Percentiles rank a stretch among this genome's conserved stretches.
Evolutionary conservation across 352 stramenopile genomes (phyloP).

Genomic region (Phytophthora pinifolia): DNA sequence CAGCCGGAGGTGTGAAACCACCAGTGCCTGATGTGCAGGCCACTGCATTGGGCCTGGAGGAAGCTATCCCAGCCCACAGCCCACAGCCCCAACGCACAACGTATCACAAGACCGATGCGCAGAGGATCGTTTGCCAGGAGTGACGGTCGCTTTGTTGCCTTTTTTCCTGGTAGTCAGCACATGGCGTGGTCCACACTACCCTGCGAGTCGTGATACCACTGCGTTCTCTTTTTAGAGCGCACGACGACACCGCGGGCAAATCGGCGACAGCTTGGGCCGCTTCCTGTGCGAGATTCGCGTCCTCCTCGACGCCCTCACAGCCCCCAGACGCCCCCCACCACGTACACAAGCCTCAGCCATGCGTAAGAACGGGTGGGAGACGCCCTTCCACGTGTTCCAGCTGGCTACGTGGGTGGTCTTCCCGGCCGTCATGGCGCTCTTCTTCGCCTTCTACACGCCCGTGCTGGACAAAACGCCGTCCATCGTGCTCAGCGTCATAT

Average conservation of each 20-base stretch:
- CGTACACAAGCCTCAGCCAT: slow-evolving; percentile 17
- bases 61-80: too few relatives aligned
- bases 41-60: too few relatives aligned
- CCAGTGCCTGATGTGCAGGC: too few relatives aligned
- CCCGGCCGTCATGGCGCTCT: slow-evolving; percentile 73
- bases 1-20: background rate
- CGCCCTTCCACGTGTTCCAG: slow-evolving; percentile 82
- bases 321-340: slow-evolving; percentile 1
- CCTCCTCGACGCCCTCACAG: background rate
- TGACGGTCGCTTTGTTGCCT: slow-evolving; percentile 16
- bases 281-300: slow-evolving; percentile 3
- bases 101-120: slow-evolving; percentile 15
- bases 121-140: background rate
- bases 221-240: slow-evolving; percentile 17
- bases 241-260: slow-evolving; percentile 19
- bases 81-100: slow-evolving; percentile 3
- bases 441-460: slow-evolving; percentile 83
- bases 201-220: slow-evolving; percentile 1
- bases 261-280: slow-evolving; percentile 19
- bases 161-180: background rate
- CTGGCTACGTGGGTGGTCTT: slow-evolving; percentile 85
- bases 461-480: slow-evolving; percentile 50
- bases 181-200: too few relatives aligned
- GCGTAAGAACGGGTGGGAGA: slow-evolving; percentile 80
- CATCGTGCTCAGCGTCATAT: slow-evolving; percentile 58